Base-by-base conservation (phyloP, 1,284 basidiomycete genomes). In the Ganoderma sinense region DNA sequence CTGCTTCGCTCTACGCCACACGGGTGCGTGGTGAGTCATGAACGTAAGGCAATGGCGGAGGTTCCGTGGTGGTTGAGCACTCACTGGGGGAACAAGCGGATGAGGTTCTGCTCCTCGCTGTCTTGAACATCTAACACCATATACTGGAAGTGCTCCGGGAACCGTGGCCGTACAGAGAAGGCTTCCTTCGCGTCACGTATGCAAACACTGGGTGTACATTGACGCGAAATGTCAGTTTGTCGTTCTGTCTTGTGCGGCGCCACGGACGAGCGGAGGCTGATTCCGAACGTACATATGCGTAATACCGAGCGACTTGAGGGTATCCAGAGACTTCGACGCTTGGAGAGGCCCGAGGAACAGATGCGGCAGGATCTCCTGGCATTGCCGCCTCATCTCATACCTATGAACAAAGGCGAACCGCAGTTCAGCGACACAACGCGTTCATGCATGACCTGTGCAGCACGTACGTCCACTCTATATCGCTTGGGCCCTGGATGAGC, bases 381-480 rank as follows among this genome's bases (percentile, higher is more conserved):
- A 96, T 78, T 97, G 92, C 58, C 96, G 84, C 55, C 97, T 88
- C 97, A 98, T 98, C 80, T 98, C 96, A 78, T 98, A 98, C 78
- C 95, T 97, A 69, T n/a, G 16, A 61, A 51, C n/a, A 55, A 45
- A 11, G 33, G 36, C 33, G n/a, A 39, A 39, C 56, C 18, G 41
- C 16, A 51, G 64, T 29, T 56, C 48, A 70, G 62, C 62, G 29
- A 43, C 65, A 14, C 20, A 7, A 39, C n/a, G 14, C 18, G 53
- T 40, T 56, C 62, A 51, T 68, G 69, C 64, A 61, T 63, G 40
- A 16, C 53, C 39, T 58, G 39, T 8, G 60, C 29, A 33, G 41
- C 45, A 81, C 86, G 73, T 70, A 91, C 91, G 87, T 88, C 93
- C 93, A 94, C 78, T 94, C 93, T 31, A 93, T 85, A 70, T 94